Evolutionary conservation across 2,329 filamentous ascomycete genomes (phyloP).

Genomic region (Lanzia echinophila): DNA sequence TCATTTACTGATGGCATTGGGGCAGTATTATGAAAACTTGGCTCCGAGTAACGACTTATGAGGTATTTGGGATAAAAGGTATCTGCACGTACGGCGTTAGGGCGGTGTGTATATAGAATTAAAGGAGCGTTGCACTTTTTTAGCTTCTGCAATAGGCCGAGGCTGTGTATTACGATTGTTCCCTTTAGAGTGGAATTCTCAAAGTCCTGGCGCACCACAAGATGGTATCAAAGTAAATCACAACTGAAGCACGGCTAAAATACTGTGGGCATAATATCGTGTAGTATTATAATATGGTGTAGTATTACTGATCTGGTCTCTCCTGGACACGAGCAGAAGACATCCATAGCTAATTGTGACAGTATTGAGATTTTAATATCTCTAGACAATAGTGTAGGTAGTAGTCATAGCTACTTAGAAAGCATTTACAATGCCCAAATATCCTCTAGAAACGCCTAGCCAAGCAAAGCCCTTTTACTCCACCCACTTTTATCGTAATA

Average conservation of each 20-base stretch:
- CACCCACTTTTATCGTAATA: background rate
- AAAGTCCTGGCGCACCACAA: too few species aligned
- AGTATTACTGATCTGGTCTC: background rate
- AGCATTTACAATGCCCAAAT: background rate
- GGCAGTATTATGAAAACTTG: slow-evolving; percentile 26
- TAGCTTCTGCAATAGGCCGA: too few species aligned
- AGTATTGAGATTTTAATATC: background rate
- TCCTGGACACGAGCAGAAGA: background rate
- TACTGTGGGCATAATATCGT: background rate
- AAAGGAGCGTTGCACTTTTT: background rate
- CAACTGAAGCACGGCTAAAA: too few species aligned
- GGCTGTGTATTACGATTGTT: too few species aligned
- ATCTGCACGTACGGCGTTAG: slow-evolving; percentile 8
- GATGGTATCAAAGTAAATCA: too few species aligned
- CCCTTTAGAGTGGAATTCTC: too few species aligned
- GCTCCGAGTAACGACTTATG: slow-evolving; percentile 15
- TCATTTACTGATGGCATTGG: slow-evolving; percentile 20
- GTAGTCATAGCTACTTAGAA: background rate
- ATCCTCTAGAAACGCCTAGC: background rate
- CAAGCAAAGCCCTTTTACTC: background rate
- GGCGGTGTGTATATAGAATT: background rate
- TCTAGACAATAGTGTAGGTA: background rate
- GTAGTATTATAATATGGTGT: background rate
- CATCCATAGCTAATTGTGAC: background rate
- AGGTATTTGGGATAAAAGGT: background rate